Conservation (phyloP, 2,329 filamentous ascomycete genomes). For the Gliomastix tumulicola region DNA sequence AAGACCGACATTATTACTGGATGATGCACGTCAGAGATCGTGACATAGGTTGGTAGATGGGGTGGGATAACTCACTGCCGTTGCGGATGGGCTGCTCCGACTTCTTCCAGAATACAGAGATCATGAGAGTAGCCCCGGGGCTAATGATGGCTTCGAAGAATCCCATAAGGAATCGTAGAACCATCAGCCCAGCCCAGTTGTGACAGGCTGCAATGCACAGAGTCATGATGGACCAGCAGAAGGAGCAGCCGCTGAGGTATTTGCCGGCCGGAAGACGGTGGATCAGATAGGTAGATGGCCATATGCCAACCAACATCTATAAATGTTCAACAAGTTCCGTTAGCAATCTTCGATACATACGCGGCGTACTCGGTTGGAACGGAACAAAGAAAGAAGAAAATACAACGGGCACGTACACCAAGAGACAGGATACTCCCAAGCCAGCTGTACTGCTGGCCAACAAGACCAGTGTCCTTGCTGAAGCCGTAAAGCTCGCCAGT, state of each 20-base stretch:
- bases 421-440: conserved; percentile 11
- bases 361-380: not conserved
- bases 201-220: not conserved
- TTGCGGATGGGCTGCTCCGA: not conserved
- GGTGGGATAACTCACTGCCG: not conserved
- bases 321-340: not conserved
- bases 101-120: not conserved
- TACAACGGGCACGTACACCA: conserved; percentile 7
- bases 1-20: not conserved
- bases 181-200: not conserved
- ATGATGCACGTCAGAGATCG: not conserved
- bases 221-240: not conserved
- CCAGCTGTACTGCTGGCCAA: conserved; percentile 11
- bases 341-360: not conserved
- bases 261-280: not conserved
- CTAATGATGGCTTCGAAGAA: not conserved
- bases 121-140: not conserved
- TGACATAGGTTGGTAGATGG: not conserved
- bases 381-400: not conserved
- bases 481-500: conserved; percentile 16
- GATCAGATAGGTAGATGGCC: not conserved
- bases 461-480: conserved; percentile 7
- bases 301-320: not conserved
- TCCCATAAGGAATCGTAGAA: not conserved
- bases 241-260: not conserved